These are phyloP conservation scores for Orbilia ellipsospora DNA, from an alignment of 2,329 filamentous ascomycete genomes.

Conservation along the genomic window DNA sequence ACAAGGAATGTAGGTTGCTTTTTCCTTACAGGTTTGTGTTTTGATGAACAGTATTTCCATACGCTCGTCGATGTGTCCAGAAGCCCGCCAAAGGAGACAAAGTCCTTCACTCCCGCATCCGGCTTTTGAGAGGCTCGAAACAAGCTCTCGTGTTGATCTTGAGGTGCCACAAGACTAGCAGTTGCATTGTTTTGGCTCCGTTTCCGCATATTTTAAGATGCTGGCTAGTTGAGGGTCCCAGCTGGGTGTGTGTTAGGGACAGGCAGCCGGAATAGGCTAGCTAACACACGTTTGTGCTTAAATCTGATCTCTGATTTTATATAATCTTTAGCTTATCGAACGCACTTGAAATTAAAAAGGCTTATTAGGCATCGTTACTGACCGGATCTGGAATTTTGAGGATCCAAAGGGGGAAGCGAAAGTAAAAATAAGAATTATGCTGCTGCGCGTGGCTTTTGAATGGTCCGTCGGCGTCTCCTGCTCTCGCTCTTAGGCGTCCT, in stretches of 20 bases:
- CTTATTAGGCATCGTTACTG: slow-evolving; percentile 32
- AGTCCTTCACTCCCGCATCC: slow-evolving; percentile 13
- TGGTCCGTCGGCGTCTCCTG: too few species aligned
- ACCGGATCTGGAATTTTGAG: slow-evolving; percentile 18
- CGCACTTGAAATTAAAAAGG: neutral
- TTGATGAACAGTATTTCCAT: slow-evolving; percentile 28
- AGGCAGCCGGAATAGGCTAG: slow-evolving; percentile 20
- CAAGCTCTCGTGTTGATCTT: slow-evolving; percentile 13
- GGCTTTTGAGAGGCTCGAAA: slow-evolving; percentile 23
- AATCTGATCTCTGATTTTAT: slow-evolving; percentile 22
- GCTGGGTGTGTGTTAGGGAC: neutral
- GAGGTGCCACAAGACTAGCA: slow-evolving; percentile 18
- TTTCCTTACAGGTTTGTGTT: slow-evolving; percentile 30
- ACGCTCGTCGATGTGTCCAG: slow-evolving; percentile 11
- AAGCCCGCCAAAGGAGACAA: slow-evolving; percentile 13
- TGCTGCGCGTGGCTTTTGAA: too few species aligned
- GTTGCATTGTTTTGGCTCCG: slow-evolving; percentile 22
- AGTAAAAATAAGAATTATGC: too few species aligned
- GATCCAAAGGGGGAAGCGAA: neutral
- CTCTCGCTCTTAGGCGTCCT: neutral
- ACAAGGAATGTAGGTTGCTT: slow-evolving; percentile 3
- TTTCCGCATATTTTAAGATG: slow-evolving; percentile 36
- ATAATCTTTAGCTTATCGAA: slow-evolving; percentile 24
- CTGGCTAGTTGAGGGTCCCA: slow-evolving; percentile 15
- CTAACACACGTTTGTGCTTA: slow-evolving; percentile 3